Conservation (phyloP, 139 green algal species). For the Chlamydomonas sphaeroides region DNA sequence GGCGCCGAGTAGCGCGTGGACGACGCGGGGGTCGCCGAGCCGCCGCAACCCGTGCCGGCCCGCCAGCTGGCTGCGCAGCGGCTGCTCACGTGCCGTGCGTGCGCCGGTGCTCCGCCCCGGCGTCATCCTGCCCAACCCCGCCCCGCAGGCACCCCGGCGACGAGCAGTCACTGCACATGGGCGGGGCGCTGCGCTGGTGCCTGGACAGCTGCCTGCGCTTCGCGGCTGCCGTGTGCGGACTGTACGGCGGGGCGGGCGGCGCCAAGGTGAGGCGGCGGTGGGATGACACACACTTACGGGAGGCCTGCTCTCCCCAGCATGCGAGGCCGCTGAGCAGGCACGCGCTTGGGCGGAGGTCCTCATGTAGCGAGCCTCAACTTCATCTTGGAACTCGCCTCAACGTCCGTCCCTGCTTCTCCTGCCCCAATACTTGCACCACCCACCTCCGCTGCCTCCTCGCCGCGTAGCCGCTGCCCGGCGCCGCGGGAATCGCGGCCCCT, state of each 20-base stretch:
- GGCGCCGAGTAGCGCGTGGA: too few relatives aligned
- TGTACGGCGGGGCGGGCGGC: background rate
- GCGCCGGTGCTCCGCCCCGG: background rate
- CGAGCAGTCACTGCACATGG: constrained; percentile 3
- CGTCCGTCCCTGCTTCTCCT: background rate
- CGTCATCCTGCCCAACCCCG: background rate
- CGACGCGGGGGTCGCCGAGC: too few relatives aligned
- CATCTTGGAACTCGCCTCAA: background rate
- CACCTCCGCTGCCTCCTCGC: too few relatives aligned
- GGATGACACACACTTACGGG: background rate
- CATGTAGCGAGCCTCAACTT: background rate
- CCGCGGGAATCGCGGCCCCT: too few relatives aligned
- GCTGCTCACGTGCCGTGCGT: background rate
- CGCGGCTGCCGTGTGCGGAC: constrained; percentile 1
- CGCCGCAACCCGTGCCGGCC: background rate
- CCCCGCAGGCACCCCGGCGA: constrained; percentile 7
- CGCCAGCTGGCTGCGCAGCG: too few relatives aligned
- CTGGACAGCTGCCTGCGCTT: constrained; percentile 34
- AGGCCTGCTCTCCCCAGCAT: too few relatives aligned
- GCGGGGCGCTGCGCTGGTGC: constrained; percentile 3
- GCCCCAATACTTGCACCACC: too few relatives aligned
- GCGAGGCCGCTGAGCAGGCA: background rate
- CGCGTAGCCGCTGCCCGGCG: too few relatives aligned
- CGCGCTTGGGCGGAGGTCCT: too few relatives aligned
- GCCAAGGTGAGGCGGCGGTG: background rate